Evolutionary conservation across 108 stramenopile species (phyloP), one percentile per base, ranked within the genome.

Genomic region (Cyclotella atomus): DNA sequence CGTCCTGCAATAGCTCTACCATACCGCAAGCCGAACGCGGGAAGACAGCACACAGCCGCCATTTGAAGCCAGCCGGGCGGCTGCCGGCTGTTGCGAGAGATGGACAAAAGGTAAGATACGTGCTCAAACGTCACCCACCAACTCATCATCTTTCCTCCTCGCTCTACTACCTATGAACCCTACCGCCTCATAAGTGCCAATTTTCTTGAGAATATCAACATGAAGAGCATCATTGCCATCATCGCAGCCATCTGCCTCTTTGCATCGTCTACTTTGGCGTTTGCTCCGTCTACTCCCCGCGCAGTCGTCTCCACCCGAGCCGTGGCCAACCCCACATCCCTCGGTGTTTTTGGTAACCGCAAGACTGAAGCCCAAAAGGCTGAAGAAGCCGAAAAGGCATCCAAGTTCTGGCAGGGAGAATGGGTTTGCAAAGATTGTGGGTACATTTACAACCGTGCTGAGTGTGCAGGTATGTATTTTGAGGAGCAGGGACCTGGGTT

Each of bases 391-490:
- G 91, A 68, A 19, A 74, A 61, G 77, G 84, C 75, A 14, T 70
- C 83, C 30, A 70, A 79, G 63, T 98, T 82, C 88, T 98, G 97
- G 97, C 84, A 93, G 65, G 97, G 97, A 54, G 97, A 98, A 84
- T 98, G 97, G 97, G 96, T 98, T 0, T 98, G 97, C 86, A 96
- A 95, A 72, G 97, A 97, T 60, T 98, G 97, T 52, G 97, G 97
- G 38, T 98, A 98, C 84, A 93, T 98, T 79, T 97, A 98, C 90
- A 91, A 97, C 71, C 75, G 91, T 23, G 83, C 71, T 45, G 97
- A 97, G 78, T 96, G 96, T 75, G 94, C 94, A n/a, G 94, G 91
- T 10, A 83, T 95, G 81, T 98, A 88, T 84, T 96, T 98, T 69
- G 97, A 93, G 81, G 92, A 96, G 59, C 93, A 98, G 81, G 89